Conservation (phyloP, 1,139 yeast species). For the Sugiyamaella neomexicana region DNA sequence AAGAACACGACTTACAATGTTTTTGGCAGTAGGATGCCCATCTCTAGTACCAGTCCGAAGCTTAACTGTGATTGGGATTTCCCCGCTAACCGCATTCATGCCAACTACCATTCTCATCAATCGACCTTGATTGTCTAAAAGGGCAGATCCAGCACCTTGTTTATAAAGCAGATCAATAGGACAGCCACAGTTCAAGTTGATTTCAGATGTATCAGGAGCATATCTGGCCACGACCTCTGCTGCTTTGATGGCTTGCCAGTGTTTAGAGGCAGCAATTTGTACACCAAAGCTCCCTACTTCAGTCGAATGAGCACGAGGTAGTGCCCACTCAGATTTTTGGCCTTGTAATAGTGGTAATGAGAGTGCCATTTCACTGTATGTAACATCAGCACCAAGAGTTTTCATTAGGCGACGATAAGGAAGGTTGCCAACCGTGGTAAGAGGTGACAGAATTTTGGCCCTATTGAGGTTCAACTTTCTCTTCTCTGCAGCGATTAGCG, state of each 20-base stretch:
- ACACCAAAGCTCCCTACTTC: slow-evolving; percentile 92
- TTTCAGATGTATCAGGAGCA: slow-evolving; percentile 58
- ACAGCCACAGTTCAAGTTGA: slow-evolving; percentile 94
- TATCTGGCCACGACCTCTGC: slow-evolving; percentile 71
- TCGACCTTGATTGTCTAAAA: slow-evolving; percentile 85
- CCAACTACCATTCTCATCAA: slow-evolving; percentile 76
- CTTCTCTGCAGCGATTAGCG: slow-evolving; percentile 81
- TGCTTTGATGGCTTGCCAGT: slow-evolving; percentile 92
- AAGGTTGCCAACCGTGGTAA: slow-evolving; percentile 95
- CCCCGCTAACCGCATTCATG: slow-evolving; percentile 87
- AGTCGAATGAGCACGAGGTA: slow-evolving; percentile 80
- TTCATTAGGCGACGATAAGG: slow-evolving; percentile 95
- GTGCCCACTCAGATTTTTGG: slow-evolving; percentile 94
- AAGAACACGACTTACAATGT: slow-evolving; percentile 67
- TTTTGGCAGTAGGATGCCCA: slow-evolving; percentile 79
- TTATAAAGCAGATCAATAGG: slow-evolving; percentile 91
- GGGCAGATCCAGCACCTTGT: slow-evolving; percentile 95
- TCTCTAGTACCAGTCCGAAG: slow-evolving; percentile 90
- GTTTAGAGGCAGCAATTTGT: slow-evolving; percentile 88
- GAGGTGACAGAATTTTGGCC: slow-evolving; percentile 89
- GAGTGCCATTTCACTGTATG: slow-evolving; percentile 95
- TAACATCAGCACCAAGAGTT: slow-evolving; percentile 85
- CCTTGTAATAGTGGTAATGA: slow-evolving; percentile 85
- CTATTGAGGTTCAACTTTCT: slow-evolving; percentile 62
- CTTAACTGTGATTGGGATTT: slow-evolving; percentile 87